A percentile compares a stretch with the other conserved stretches of the same genome.
These are phyloP conservation scores for Globisporangium okanoganense DNA, from an alignment of 352 stramenopile genomes.

Conservation along the genomic window DNA sequence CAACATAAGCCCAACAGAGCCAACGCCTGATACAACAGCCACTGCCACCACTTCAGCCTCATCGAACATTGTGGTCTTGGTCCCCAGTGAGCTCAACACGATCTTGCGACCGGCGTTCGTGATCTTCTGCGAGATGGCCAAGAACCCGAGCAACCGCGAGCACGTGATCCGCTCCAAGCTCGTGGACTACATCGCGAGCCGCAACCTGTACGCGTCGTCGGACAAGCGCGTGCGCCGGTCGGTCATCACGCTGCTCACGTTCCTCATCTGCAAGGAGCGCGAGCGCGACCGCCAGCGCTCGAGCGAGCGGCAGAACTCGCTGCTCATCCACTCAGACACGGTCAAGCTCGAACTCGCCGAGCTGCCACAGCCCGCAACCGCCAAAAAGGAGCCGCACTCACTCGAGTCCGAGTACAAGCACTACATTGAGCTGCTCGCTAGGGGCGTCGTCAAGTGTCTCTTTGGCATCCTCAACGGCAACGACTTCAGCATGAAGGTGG, in stretches of 20 bases:
- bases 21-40: neutral
- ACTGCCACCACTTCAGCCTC: neutral
- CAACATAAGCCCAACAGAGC: neutral
- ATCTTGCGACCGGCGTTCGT: slow-evolving; percentile 40
- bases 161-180: slow-evolving; percentile 61
- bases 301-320: neutral
- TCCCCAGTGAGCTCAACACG: slow-evolving; percentile 22
- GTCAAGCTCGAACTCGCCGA: slow-evolving; percentile 13
- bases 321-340: slow-evolving; percentile 14
- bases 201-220: slow-evolving; percentile 49
- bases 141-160: slow-evolving; percentile 49
- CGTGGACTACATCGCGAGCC: slow-evolving; percentile 47
- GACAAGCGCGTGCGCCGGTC: slow-evolving; percentile 58
- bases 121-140: slow-evolving; percentile 61
- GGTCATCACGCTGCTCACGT: slow-evolving; percentile 54
- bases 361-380: neutral
- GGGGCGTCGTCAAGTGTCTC: slow-evolving; percentile 68
- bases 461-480: slow-evolving; percentile 67
- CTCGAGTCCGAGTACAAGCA: slow-evolving; percentile 52
- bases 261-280: slow-evolving; percentile 58
- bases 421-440: slow-evolving; percentile 67
- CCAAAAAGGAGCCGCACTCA: neutral
- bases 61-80: neutral
- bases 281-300: slow-evolving; percentile 13
- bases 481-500: slow-evolving; percentile 68